phyloP scores from a whole-genome alignment of 78 protist genomes.

The Monocercomonoides exilis region DNA sequence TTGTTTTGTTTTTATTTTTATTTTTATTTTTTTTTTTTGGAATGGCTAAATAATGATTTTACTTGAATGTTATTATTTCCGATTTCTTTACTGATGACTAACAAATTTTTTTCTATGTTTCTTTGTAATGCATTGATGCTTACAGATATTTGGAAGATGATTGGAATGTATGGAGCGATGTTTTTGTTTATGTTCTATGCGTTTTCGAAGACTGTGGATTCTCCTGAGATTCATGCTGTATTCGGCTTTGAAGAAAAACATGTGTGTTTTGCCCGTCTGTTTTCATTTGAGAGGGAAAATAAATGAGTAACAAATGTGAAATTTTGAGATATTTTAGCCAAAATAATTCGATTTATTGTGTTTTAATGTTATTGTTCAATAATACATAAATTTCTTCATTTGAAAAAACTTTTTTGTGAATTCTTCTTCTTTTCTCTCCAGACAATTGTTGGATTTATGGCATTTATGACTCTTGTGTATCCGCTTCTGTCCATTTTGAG shows the following conservation, averaged over 20 bases:
- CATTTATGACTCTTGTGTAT: not conserved
- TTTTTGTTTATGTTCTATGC: conserved; percentile 20
- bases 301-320: no score
- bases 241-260: not conserved
- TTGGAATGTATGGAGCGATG: conserved; percentile 14
- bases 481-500: not conserved
- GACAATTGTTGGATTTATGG: not conserved
- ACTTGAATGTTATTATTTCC: not conserved
- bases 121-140: not conserved
- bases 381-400: no score
- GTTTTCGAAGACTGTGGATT: not conserved
- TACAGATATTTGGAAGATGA: not conserved
- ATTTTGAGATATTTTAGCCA: no score
- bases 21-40: no score
- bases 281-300: no score
- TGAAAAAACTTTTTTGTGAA: no score
- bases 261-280: not conserved
- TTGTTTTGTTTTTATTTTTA: no score
- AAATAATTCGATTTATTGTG: no score
- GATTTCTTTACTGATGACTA: not conserved
- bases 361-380: no score
- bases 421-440: not conserved
- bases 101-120: not conserved
- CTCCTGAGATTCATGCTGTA: not conserved
- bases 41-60: not conserved